A percentile compares a stretch with the other conserved stretches of the same genome.
Conservation (phyloP, 2,329 filamentous ascomycete species). For the Epichloe sylvatica region DNA sequence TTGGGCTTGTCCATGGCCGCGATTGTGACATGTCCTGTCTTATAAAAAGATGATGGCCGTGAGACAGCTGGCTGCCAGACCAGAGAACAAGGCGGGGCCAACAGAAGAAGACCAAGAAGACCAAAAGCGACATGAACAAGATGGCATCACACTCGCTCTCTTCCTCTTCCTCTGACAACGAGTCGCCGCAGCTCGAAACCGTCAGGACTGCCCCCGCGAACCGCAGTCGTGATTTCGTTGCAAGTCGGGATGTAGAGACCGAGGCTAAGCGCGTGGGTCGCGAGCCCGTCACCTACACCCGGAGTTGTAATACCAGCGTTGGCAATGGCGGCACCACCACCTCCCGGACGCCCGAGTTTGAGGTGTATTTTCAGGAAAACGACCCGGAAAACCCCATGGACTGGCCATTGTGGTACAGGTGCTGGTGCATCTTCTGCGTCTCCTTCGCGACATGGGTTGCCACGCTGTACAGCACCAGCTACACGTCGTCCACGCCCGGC, state of each 20-base stretch:
- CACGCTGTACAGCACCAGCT: conserved; percentile 67
- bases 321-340: conserved; percentile 26
- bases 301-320: conserved; percentile 20
- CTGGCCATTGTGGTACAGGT: conserved; percentile 42
- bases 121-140: not conserved
- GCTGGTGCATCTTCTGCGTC: conserved; percentile 30
- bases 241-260: conserved; percentile 19
- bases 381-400: conserved; percentile 54
- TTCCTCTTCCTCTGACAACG: not conserved
- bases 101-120: too few relatives aligned
- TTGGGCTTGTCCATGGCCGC: too few relatives aligned
- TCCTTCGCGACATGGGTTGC: conserved; percentile 34
- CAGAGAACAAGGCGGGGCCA: too few relatives aligned
- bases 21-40: too few relatives aligned
- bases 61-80: too few relatives aligned
- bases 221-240: conserved; percentile 9
- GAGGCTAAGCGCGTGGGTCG: conserved; percentile 25
- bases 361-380: conserved; percentile 55
- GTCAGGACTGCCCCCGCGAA: conserved; percentile 5
- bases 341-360: conserved; percentile 44
- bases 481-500: conserved; percentile 57
- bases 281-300: conserved; percentile 32
- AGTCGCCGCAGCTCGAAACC: not conserved
- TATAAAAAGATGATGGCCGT: too few relatives aligned
- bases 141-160: not conserved